Evolutionary conservation across 2,329 filamentous ascomycete genomes (phyloP).

Genomic region (Aspergillus ochraceoroseus): DNA sequence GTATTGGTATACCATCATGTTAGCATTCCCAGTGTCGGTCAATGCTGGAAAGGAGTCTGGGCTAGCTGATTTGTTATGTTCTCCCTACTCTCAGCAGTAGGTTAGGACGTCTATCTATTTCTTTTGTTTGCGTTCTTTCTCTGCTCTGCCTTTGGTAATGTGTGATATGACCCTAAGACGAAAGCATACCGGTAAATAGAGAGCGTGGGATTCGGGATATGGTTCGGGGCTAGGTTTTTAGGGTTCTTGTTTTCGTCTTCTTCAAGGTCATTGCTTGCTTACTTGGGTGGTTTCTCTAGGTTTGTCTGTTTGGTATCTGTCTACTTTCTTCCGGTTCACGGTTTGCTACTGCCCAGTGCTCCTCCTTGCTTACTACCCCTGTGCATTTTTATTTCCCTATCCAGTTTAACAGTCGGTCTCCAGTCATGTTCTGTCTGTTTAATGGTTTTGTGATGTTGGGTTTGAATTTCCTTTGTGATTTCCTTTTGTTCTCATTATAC

Average conservation of each 20-base stretch:
- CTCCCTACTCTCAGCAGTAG: slow-evolving; percentile 14
- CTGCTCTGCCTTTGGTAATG: too few species aligned
- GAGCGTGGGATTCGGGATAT: slow-evolving; percentile 24
- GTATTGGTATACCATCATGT: slow-evolving; percentile 21
- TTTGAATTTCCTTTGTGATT: too few species aligned
- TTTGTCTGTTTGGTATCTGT: too few species aligned
- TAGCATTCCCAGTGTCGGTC: slow-evolving; percentile 22
- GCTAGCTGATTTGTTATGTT: slow-evolving; percentile 21
- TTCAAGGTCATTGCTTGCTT: too few species aligned
- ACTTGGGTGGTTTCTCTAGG: too few species aligned
- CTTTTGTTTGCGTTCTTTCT: slow-evolving; percentile 13
- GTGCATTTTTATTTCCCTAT: too few species aligned
- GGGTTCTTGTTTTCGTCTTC: too few species aligned
- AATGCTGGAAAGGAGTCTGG: slow-evolving; percentile 27
- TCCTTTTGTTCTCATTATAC: slow-evolving; percentile 8
- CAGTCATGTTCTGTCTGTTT: slow-evolving; percentile 19
- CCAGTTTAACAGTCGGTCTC: too few species aligned
- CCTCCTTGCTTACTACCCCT: too few species aligned
- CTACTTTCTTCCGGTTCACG: too few species aligned
- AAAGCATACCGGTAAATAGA: slow-evolving; percentile 25
- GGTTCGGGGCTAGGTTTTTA: slow-evolving; percentile 24
- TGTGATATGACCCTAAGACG: slow-evolving; percentile 23
- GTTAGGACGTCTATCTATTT: slow-evolving; percentile 14
- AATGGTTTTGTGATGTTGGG: too few species aligned
- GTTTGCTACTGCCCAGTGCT: too few species aligned